Evolutionary conservation across 192 early-diverging fungal species (phyloP).

Genomic region (Coemansia sp.): DNA sequence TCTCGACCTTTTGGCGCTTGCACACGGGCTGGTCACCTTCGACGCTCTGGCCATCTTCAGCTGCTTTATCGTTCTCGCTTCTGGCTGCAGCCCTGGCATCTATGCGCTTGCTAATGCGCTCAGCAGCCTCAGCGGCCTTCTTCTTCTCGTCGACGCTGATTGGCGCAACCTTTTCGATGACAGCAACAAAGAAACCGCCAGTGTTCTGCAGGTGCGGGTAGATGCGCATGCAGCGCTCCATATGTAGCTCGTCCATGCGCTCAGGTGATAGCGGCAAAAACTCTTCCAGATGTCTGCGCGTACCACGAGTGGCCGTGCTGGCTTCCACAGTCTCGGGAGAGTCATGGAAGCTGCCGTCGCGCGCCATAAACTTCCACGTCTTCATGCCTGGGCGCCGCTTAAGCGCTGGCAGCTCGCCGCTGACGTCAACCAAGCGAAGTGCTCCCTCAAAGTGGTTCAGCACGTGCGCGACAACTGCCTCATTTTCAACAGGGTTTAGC

Average conservation of each 20-base stretch:
- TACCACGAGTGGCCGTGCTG: conserved; percentile 29
- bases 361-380: conserved; percentile 85
- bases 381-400: conserved; percentile 78
- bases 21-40: not conserved
- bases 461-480: conserved; percentile 89
- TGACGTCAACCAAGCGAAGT: conserved; percentile 85
- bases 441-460: conserved; percentile 67
- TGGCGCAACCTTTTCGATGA: conserved; percentile 84
- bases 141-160: conserved; percentile 57
- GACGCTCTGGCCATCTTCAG: not conserved
- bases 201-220: conserved; percentile 94
- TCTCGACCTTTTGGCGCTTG: conserved; percentile 4
- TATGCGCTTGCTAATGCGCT: not conserved
- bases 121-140: conserved; percentile 18
- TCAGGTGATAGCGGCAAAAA: conserved; percentile 61
- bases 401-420: conserved; percentile 71
- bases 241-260: conserved; percentile 59
- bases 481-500: conserved; percentile 97
- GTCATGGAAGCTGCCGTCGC: conserved; percentile 62
- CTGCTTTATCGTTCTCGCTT: not conserved
- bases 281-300: conserved; percentile 55
- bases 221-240: conserved; percentile 83
- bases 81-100: not conserved
- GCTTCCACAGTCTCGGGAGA: conserved; percentile 47
- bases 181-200: conserved; percentile 98